These are phyloP conservation scores for Tolypocladium paradoxum DNA, from an alignment of 2,329 filamentous ascomycete genomes.

Conservation along the genomic window DNA sequence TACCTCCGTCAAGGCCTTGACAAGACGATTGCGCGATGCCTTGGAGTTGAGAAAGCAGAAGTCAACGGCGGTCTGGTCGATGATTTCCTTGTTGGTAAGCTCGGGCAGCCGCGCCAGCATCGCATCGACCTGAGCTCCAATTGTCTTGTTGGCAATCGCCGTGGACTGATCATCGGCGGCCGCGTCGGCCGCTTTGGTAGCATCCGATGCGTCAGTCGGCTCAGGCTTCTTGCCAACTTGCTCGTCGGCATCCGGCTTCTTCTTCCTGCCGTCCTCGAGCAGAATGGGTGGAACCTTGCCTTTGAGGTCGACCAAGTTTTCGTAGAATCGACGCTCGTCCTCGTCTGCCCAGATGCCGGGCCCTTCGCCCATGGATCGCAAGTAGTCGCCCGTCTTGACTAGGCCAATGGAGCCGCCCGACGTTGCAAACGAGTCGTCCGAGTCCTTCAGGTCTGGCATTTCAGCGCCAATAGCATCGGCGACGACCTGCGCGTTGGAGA, in stretches of 20 bases:
- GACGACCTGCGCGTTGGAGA: slow-evolving; percentile 81
- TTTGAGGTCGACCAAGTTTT: slow-evolving; percentile 89
- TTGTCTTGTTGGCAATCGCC: slow-evolving; percentile 95
- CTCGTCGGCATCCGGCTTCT: slow-evolving; percentile 74
- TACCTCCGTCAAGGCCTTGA: slow-evolving; percentile 89
- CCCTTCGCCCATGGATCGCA: slow-evolving; percentile 80
- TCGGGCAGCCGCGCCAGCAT: slow-evolving; percentile 82
- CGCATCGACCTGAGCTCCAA: slow-evolving; percentile 91
- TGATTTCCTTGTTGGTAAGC: slow-evolving; percentile 78
- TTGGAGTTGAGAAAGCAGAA: slow-evolving; percentile 99
- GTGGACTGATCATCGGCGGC: slow-evolving; percentile 72
- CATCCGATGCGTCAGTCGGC: slow-evolving; percentile 34
- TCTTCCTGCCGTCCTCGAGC: slow-evolving; percentile 90
- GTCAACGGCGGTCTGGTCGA: slow-evolving; percentile 87
- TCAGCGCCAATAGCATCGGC: slow-evolving; percentile 81
- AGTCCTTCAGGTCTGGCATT: slow-evolving; percentile 87
- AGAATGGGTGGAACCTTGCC: slow-evolving; percentile 91
- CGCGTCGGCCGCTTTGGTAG: slow-evolving; percentile 37
- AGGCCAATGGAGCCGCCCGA: slow-evolving; percentile 77
- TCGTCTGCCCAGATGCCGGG: slow-evolving; percentile 98
- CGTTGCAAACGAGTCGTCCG: slow-evolving; percentile 55
- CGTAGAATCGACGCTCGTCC: slow-evolving; percentile 94
- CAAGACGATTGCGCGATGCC: slow-evolving; percentile 83
- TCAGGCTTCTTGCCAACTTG: slow-evolving; percentile 68
- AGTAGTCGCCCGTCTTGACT: slow-evolving; percentile 86